Conservation (phyloP, 345 rosid species). For the rapeseed (Brassica napus) region Da-Ae NC_063447.1:14486501-14487000, state of each 20-base stretch:
- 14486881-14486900: slow-evolving; percentile 73
- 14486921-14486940: slow-evolving; percentile 72
- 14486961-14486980: not conserved
- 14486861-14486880: slow-evolving; percentile 71
- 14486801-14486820: slow-evolving; percentile 1
- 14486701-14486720: slow-evolving; percentile 9
- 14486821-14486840: slow-evolving; percentile 1
- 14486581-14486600: slow-evolving; percentile 85
- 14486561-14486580: slow-evolving; percentile 81
- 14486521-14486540: slow-evolving; percentile 43
- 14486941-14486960: slow-evolving; percentile 30
- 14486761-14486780: slow-evolving; percentile 9
- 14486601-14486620: slow-evolving; percentile 89
- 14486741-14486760: not conserved
- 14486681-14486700: not conserved
- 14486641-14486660: slow-evolving; percentile 53
- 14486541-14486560: slow-evolving; percentile 78
- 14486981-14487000: not conserved
- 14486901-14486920: slow-evolving; percentile 92
- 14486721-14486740: too few species aligned
- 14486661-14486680: slow-evolving; percentile 7
- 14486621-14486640: slow-evolving; percentile 95
- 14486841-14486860: slow-evolving; percentile 63
- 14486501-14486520: slow-evolving; percentile 1
- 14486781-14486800: slow-evolving; percentile 21